phyloP scores from a whole-genome alignment of 176 grass and related monocot species.

The Phragmites australis region DNA sequence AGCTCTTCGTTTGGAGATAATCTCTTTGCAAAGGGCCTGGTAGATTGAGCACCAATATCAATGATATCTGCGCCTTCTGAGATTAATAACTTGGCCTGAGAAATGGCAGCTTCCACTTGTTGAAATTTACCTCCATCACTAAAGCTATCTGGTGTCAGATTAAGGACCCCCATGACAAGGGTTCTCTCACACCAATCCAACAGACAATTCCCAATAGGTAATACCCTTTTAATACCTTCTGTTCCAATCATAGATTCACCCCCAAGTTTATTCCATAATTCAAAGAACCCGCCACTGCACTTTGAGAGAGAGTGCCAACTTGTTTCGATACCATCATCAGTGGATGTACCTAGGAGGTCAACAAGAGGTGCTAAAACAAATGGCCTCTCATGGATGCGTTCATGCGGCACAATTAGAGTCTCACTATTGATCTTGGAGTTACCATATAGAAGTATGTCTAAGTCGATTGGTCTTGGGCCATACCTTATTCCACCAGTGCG shows the following conservation, averaged over 20 bases:
- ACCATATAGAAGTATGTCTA: constrained; percentile 90
- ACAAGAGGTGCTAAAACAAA: constrained; percentile 92
- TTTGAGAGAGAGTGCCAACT: constrained; percentile 73
- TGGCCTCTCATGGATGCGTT: constrained; percentile 77
- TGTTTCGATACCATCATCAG: constrained; percentile 50
- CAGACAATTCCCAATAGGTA: constrained; percentile 51
- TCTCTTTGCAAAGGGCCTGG: constrained; percentile 68
- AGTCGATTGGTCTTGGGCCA: constrained; percentile 82
- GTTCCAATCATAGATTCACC: constrained; percentile 76
- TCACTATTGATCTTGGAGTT: constrained; percentile 49
- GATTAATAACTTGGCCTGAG: constrained; percentile 64
- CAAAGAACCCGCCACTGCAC: constrained; percentile 59
- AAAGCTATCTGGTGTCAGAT: constrained; percentile 91
- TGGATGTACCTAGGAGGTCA: constrained; percentile 63
- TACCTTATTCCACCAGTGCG: constrained; percentile 64
- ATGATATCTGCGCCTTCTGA: constrained; percentile 88
- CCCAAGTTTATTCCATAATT: constrained; percentile 69
- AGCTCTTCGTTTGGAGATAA: constrained; percentile 74
- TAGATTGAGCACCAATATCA: constrained; percentile 93
- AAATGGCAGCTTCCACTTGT: constrained; percentile 54
- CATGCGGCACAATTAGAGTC: constrained; percentile 70
- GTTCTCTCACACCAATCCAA: constrained; percentile 75
- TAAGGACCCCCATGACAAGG: constrained; percentile 82
- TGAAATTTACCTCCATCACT: constrained; percentile 88
- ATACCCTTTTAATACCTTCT: constrained; percentile 71